Conservation (phyloP, 768 basidiomycete species). For the Polyporus arcularius region DNA sequence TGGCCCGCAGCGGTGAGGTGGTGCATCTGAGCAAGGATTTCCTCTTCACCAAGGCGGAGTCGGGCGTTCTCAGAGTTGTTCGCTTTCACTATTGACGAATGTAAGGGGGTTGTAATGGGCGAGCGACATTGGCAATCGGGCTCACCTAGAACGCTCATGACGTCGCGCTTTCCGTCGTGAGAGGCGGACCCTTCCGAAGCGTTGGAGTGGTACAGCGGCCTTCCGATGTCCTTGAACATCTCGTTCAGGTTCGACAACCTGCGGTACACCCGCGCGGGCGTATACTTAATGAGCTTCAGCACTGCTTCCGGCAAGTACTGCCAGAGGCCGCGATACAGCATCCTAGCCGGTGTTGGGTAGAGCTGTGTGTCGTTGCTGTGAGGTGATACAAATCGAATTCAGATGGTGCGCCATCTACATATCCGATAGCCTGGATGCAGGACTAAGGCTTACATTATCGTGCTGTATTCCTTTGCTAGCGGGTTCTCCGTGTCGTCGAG, state of each 20-base stretch:
- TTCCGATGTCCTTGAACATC: constrained; percentile 11
- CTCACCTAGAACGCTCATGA: constrained; percentile 24
- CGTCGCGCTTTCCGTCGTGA: constrained; percentile 7
- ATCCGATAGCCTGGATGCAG: not conserved
- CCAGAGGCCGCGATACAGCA: constrained; percentile 23
- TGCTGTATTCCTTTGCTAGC: constrained; percentile 19
- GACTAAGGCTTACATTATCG: constrained; percentile 15
- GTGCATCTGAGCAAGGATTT: constrained; percentile 23
- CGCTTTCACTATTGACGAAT: constrained; percentile 11
- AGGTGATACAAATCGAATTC: not conserved
- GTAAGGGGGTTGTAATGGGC: not conserved
- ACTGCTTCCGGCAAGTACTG: constrained; percentile 19
- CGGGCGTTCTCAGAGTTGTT: constrained; percentile 18
- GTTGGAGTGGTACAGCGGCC: constrained; percentile 9
- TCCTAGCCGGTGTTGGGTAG: not conserved
- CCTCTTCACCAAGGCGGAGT: constrained; percentile 10
- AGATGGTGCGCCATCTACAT: too few relatives aligned
- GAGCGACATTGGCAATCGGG: not conserved
- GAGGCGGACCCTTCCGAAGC: not conserved
- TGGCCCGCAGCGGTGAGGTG: constrained; percentile 17
- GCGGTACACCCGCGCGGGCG: constrained; percentile 7
- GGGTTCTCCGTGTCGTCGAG: constrained; percentile 12
- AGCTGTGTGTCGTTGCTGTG: constrained; percentile 9
- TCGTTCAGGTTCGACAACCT: constrained; percentile 7
- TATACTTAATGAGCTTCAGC: constrained; percentile 15